Conservation (phyloP, 2,329 filamentous ascomycete species). For the Exophiala bonariae region DNA sequence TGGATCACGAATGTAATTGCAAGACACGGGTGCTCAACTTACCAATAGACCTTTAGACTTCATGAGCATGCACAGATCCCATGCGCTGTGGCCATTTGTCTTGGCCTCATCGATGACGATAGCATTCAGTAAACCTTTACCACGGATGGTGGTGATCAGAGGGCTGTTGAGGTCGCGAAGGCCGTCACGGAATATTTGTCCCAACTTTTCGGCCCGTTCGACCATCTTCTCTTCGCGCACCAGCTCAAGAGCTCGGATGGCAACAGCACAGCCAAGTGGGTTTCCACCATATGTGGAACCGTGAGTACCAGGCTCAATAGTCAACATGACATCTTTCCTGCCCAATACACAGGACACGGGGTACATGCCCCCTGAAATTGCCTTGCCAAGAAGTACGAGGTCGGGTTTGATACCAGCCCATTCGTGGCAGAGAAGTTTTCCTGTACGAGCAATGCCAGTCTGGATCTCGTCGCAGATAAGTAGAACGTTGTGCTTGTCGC, state of each 20-base stretch:
- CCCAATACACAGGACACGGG: conserved; percentile 93
- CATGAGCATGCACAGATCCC: conserved; percentile 94
- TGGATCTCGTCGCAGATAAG: conserved; percentile 99
- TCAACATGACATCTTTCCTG: conserved; percentile 89
- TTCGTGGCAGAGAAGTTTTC: conserved; percentile 88
- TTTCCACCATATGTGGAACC: conserved; percentile 99
- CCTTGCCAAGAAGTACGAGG: conserved; percentile 91
- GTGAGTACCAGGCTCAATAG: conserved; percentile 93
- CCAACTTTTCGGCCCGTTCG: conserved; percentile 76
- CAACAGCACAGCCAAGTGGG: conserved; percentile 90
- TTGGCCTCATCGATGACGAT: conserved; percentile 92
- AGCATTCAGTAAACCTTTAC: conserved; percentile 92
- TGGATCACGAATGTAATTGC: too few species aligned
- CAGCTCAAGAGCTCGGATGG: conserved; percentile 90
- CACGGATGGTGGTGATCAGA: conserved; percentile 78
- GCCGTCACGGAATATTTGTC: conserved; percentile 78
- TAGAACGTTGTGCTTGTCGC: conserved; percentile 92
- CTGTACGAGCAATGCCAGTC: conserved; percentile 93
- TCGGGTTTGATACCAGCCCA: conserved; percentile 96
- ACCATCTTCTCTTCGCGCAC: conserved; percentile 89
- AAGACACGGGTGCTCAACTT: conserved; percentile 47
- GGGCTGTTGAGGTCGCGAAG: conserved; percentile 74
- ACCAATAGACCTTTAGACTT: conserved; percentile 94
- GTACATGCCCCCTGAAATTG: conserved; percentile 97
- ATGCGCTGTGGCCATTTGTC: conserved; percentile 82